Percentiles rank a stretch among this genome's conserved stretches.
Conservation (phyloP, 352 stramenopile species). For the Globisporangium yorkense region DNA sequence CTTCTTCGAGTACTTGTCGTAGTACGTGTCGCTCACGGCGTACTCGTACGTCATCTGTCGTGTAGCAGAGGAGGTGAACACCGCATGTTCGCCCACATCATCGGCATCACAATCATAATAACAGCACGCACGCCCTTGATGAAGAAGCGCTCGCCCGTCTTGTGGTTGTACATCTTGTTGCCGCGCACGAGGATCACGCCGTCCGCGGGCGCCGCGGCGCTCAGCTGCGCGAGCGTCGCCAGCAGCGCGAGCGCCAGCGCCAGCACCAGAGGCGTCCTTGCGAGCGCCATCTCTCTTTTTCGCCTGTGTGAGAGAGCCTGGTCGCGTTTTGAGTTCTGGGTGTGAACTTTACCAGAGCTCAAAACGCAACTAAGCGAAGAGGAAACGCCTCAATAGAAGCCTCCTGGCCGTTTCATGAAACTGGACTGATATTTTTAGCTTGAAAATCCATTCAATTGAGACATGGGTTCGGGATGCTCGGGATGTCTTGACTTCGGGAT, state of each 20-base stretch:
- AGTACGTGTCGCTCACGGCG: slow-evolving; percentile 81
- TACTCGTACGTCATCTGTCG: slow-evolving; percentile 83
- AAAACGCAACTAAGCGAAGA: too few relatives aligned
- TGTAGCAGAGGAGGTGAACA: not conserved
- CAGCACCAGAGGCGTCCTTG: not conserved
- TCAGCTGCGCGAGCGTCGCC: slow-evolving; percentile 6
- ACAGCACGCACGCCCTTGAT: slow-evolving; percentile 69
- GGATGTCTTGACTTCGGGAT: too few relatives aligned
- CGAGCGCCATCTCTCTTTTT: slow-evolving; percentile 7
- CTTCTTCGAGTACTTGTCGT: slow-evolving; percentile 77
- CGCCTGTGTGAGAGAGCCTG: not conserved
- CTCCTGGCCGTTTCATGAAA: not conserved
- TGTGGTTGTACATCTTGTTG: slow-evolving; percentile 86
- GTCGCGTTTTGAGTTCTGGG: not conserved
- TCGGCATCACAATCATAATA: not conserved
- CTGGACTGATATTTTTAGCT: too few relatives aligned
- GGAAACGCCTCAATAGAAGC: not conserved
- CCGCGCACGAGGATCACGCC: slow-evolving; percentile 71
- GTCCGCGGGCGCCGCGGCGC: slow-evolving; percentile 20
- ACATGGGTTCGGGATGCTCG: too few relatives aligned
- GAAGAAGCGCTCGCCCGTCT: slow-evolving; percentile 79
- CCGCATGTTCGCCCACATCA: not conserved
- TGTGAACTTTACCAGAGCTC: not conserved
- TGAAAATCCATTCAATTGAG: too few relatives aligned
- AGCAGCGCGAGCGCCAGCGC: slow-evolving; percentile 6